phyloP scores from a whole-genome alignment of 108 stramenopile species.

The Skeletonema tropicum region DNA sequence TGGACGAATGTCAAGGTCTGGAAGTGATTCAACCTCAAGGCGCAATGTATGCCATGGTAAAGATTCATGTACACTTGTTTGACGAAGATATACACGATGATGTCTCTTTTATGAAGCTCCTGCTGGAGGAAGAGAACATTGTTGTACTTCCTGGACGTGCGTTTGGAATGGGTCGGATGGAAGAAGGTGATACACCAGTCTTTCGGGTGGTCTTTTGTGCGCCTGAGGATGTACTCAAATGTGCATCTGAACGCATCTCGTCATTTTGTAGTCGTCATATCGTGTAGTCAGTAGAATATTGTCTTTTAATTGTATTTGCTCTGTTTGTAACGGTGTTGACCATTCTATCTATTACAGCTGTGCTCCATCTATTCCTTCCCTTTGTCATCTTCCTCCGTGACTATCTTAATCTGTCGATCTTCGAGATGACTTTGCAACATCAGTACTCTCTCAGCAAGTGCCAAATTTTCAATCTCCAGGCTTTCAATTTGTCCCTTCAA shows the following conservation, averaged over 20 bases:
- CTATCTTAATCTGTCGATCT: constrained; percentile 56
- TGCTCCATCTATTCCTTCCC: neutral
- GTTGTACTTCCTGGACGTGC: constrained; percentile 91
- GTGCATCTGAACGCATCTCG: constrained; percentile 65
- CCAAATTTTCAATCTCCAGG: constrained; percentile 54
- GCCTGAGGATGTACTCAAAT: constrained; percentile 55
- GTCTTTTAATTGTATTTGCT: neutral
- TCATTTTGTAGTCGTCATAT: constrained; percentile 74
- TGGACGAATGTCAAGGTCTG: constrained; percentile 71
- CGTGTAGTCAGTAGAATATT: neutral
- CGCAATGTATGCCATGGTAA: constrained; percentile 91
- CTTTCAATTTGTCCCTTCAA: constrained; percentile 56
- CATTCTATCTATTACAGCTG: no score
- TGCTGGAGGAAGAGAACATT: constrained; percentile 91
- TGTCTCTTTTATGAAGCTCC: constrained; percentile 67
- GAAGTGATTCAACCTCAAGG: constrained; percentile 71
- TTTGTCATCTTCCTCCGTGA: neutral
- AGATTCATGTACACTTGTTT: constrained; percentile 57
- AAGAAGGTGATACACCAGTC: constrained; percentile 20
- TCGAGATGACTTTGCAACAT: constrained; percentile 52
- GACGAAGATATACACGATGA: constrained; percentile 63
- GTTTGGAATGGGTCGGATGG: constrained; percentile 63
- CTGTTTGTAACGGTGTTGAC: neutral
- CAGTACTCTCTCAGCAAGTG: constrained; percentile 52
- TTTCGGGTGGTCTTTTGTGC: constrained; percentile 89